Conservation (phyloP, 2,329 filamentous ascomycete genomes). For the Clarireedia homoeocarpa region DNA sequence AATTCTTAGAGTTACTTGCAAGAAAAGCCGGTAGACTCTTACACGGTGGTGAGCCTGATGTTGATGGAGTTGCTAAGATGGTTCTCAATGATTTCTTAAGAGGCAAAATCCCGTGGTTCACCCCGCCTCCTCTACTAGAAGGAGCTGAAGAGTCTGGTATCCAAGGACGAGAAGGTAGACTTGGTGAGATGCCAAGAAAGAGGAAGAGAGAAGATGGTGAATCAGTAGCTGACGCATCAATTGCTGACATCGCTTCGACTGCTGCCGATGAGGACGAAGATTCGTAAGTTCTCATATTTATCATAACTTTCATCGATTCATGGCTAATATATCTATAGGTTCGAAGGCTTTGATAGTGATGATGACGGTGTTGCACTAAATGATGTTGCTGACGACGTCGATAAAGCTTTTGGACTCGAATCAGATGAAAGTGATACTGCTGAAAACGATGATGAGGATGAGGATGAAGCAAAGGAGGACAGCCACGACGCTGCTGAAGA, state of each 20-base stretch:
- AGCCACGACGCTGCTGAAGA: constrained; percentile 24
- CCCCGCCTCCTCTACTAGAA: constrained; percentile 60
- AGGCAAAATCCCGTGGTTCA: constrained; percentile 96
- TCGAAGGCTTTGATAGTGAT: constrained; percentile 42
- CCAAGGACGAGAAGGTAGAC: constrained; percentile 66
- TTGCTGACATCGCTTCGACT: constrained; percentile 29
- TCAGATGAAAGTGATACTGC: constrained; percentile 31
- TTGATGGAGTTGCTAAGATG: constrained; percentile 94
- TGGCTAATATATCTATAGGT: constrained; percentile 21
- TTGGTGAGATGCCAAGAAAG: constrained; percentile 84
- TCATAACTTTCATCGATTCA: too few relatives aligned
- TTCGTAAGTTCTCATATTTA: background rate
- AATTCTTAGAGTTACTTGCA: constrained; percentile 81
- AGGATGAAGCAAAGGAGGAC: constrained; percentile 21
- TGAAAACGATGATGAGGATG: constrained; percentile 25
- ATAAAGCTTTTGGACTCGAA: constrained; percentile 27
- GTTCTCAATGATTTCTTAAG: constrained; percentile 93
- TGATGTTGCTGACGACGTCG: constrained; percentile 24
- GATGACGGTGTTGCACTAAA: constrained; percentile 25
- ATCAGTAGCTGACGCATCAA: constrained; percentile 35
- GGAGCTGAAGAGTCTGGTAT: constrained; percentile 42
- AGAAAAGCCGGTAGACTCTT: constrained; percentile 80
- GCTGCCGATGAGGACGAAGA: constrained; percentile 28
- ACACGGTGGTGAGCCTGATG: constrained; percentile 87
- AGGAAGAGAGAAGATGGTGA: constrained; percentile 57